A percentile compares a stretch with the other conserved stretches of the same genome.
Evolutionary conservation across 2,329 filamentous ascomycete species (phyloP).

Genomic region (Penicillium brevicompactum): DNA sequence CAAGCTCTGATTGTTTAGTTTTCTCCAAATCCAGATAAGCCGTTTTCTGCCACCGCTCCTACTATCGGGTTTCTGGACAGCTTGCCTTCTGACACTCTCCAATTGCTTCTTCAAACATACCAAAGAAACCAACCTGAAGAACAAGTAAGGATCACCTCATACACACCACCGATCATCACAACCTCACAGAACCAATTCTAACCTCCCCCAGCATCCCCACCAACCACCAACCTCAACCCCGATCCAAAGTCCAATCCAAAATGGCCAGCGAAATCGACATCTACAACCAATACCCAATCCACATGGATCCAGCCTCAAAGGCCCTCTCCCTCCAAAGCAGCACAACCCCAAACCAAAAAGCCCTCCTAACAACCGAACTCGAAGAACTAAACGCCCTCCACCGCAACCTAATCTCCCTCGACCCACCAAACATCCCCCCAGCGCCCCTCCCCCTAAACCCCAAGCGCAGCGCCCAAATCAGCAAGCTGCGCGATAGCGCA

Average conservation of each 20-base stretch:
- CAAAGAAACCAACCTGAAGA: neutral
- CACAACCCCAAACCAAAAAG: constrained; percentile 46
- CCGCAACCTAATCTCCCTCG: constrained; percentile 67
- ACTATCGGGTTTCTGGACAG: constrained; percentile 23
- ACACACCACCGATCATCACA: neutral
- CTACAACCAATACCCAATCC: constrained; percentile 80
- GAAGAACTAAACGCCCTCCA: constrained; percentile 76
- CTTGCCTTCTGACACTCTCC: constrained; percentile 17
- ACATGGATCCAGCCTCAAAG: constrained; percentile 81
- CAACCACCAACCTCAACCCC: neutral
- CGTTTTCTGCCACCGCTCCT: constrained; percentile 27
- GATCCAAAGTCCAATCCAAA: constrained; percentile 9
- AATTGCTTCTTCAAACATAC: neutral
- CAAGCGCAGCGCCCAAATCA: constrained; percentile 83
- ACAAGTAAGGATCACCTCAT: neutral
- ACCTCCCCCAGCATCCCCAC: neutral
- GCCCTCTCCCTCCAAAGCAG: constrained; percentile 57
- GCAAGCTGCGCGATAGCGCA: constrained; percentile 86
- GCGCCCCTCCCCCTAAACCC: constrained; percentile 90
- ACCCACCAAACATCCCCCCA: constrained; percentile 70
- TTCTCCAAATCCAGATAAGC: neutral
- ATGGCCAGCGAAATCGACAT: constrained; percentile 37
- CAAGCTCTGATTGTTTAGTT: neutral
- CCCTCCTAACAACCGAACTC: constrained; percentile 65
- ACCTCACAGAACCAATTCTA: neutral